Conservation (phyloP, 1,284 basidiomycete genomes). For the Polyporus tsugae region DNA sequence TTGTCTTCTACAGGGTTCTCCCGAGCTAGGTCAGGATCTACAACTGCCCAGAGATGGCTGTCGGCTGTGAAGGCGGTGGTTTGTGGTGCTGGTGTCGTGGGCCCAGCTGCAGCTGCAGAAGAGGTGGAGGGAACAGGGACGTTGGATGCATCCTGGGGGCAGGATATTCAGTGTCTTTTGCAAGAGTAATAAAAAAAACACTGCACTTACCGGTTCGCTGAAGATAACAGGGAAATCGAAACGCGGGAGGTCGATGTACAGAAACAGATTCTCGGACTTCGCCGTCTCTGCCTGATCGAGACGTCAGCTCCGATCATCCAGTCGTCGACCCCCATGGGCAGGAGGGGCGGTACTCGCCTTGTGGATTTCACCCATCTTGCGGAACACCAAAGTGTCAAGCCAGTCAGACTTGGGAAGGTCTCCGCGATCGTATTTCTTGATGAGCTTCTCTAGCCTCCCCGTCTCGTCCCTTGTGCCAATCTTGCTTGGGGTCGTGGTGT, state of each 20-base stretch:
- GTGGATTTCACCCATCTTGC: conserved; percentile 94
- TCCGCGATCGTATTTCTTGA: conserved; percentile 96
- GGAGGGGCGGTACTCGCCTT: conserved; percentile 58
- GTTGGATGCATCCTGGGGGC: conserved; percentile 44
- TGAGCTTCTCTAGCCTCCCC: conserved; percentile 94
- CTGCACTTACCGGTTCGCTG: conserved; percentile 76
- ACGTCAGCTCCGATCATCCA: neutral
- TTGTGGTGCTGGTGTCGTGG: conserved; percentile 45
- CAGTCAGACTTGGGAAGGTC: conserved; percentile 96
- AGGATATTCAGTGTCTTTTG: conserved; percentile 15
- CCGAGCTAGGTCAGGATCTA: conserved; percentile 89
- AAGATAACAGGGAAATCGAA: conserved; percentile 99
- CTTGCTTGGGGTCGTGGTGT: conserved; percentile 90
- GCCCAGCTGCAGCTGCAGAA: conserved; percentile 47
- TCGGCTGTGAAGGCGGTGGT: conserved; percentile 66
- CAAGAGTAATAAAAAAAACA: conserved; percentile 25
- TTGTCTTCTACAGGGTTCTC: conserved; percentile 99
- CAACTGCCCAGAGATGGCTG: conserved; percentile 84
- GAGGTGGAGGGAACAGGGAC: conserved; percentile 50
- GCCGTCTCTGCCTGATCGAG: conserved; percentile 77
- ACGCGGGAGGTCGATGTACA: conserved; percentile 96
- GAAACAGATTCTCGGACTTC: conserved; percentile 89
- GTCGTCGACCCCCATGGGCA: neutral
- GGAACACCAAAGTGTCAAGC: conserved; percentile 93
- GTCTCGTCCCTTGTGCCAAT: conserved; percentile 85